phyloP scores from a whole-genome alignment of 2,329 filamentous ascomycete genomes.

The Trichoderma sp. region DNA sequence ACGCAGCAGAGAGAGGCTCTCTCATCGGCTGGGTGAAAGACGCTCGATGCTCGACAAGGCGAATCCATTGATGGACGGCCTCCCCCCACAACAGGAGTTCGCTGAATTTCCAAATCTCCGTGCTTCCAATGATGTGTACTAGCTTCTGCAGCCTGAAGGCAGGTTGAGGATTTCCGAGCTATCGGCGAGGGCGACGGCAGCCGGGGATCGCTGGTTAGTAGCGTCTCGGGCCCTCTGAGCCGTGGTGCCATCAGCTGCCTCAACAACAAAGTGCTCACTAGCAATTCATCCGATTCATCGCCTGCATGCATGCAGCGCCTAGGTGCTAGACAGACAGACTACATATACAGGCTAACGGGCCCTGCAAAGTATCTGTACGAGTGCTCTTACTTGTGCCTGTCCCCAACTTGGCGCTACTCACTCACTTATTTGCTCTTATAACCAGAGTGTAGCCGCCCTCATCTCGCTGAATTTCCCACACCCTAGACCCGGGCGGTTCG shows the following conservation, averaged over 20 bases:
- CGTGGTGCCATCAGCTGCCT: conserved; percentile 12
- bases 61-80: not conserved
- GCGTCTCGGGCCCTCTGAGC: not conserved
- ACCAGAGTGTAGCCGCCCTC: conserved; percentile 16
- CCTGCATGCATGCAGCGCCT: conserved; percentile 5
- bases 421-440: conserved; percentile 1
- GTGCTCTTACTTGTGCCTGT: not conserved
- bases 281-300: conserved; percentile 3
- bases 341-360: not conserved
- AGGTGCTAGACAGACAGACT: not conserved
- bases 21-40: not conserved
- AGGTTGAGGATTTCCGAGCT: conserved; percentile 8
- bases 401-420: not conserved
- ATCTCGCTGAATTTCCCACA: conserved; percentile 20
- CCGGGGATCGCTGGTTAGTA: not conserved
- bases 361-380: conserved; percentile 4
- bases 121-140: not conserved
- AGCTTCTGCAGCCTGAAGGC: not conserved
- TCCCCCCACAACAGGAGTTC: not conserved
- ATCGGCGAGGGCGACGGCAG: conserved; percentile 13
- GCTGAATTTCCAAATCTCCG: not conserved
- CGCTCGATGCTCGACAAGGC: not conserved
- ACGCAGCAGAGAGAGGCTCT: not conserved
- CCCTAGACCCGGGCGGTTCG: conserved; percentile 8
- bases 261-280: conserved; percentile 9